These are phyloP conservation scores for Suillus spraguei DNA, from an alignment of 768 basidiomycete species.

Conservation along the genomic window DNA sequence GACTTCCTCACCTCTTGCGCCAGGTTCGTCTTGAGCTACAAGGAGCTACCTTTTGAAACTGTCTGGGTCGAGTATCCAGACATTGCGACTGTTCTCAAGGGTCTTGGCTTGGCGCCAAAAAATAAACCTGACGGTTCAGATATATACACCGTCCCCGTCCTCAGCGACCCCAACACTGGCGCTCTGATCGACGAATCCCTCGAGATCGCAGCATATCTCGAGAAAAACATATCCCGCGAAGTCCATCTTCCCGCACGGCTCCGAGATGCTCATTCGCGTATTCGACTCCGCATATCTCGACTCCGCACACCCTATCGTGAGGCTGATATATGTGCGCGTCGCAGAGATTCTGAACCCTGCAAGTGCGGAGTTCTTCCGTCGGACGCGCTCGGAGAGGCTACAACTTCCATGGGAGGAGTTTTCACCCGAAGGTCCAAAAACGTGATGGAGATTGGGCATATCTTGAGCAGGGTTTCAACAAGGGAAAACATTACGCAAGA, in stretches of 20 bases:
- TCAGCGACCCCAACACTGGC: slow-evolving; percentile 43
- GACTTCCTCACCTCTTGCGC: neutral
- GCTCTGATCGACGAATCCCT: slow-evolving; percentile 41
- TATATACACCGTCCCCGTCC: slow-evolving; percentile 48
- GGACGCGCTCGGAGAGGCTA: slow-evolving; percentile 25
- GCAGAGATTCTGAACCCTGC: slow-evolving; percentile 27
- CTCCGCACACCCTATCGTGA: slow-evolving; percentile 15
- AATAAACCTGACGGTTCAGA: slow-evolving; percentile 24
- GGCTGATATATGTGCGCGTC: slow-evolving; percentile 22
- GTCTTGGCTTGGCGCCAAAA: slow-evolving; percentile 20
- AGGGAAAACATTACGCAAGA: neutral
- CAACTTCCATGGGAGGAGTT: slow-evolving; percentile 23
- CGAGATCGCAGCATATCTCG: slow-evolving; percentile 49
- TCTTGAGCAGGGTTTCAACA: slow-evolving; percentile 35
- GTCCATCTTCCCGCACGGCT: slow-evolving; percentile 21
- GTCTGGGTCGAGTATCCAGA: slow-evolving; percentile 55
- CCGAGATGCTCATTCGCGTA: slow-evolving; percentile 39
- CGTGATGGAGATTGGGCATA: slow-evolving; percentile 38
- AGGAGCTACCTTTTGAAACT: slow-evolving; percentile 44
- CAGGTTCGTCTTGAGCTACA: slow-evolving; percentile 36
- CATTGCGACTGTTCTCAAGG: slow-evolving; percentile 39
- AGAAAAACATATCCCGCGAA: slow-evolving; percentile 42
- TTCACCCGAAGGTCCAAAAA: slow-evolving; percentile 31
- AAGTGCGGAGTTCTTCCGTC: slow-evolving; percentile 40
- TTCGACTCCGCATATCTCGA: slow-evolving; percentile 35